Evolutionary conservation across 495 filamentous ascomycete species (phyloP).

Genomic region (Platismatia glauca): DNA sequence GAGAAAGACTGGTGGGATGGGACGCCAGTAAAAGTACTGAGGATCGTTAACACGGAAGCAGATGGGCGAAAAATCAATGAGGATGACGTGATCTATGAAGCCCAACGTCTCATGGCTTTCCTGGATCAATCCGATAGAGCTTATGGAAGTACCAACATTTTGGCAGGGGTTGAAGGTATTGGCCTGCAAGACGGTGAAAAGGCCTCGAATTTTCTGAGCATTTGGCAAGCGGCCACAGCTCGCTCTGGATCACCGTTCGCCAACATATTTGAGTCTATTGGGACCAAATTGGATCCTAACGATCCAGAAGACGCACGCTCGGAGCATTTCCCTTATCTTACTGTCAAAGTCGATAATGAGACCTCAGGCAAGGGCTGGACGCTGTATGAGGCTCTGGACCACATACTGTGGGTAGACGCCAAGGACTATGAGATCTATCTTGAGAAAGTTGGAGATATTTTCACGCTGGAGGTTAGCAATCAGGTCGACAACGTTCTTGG

Average conservation of each 20-base stretch:
- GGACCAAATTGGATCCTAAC: constrained; percentile 14
- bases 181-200: constrained; percentile 16
- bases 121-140: constrained; percentile 66
- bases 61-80: constrained; percentile 35
- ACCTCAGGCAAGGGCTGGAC: constrained; percentile 39
- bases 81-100: constrained; percentile 42
- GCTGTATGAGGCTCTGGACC: constrained; percentile 68
- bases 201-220: constrained; percentile 20
- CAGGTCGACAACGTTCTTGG: constrained; percentile 36
- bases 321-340: constrained; percentile 37
- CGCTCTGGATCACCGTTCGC: constrained; percentile 23
- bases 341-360: constrained; percentile 33
- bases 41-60: constrained; percentile 44
- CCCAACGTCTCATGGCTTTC: constrained; percentile 80
- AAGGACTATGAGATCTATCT: constrained; percentile 47
- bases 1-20: constrained; percentile 84
- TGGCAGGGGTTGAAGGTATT: constrained; percentile 41
- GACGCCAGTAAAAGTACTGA: constrained; percentile 47
- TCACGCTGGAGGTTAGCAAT: constrained; percentile 51
- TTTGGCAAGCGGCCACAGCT: constrained; percentile 27
- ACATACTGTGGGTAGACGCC: constrained; percentile 51
- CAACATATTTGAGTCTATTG: constrained; percentile 21
- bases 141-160: constrained; percentile 66
- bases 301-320: constrained; percentile 30
- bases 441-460: constrained; percentile 54